A percentile compares a stretch with the other conserved stretches of the same genome.
Evolutionary conservation across 1,284 basidiomycete genomes (phyloP).

Genomic region (Earliella scabrosa): DNA sequence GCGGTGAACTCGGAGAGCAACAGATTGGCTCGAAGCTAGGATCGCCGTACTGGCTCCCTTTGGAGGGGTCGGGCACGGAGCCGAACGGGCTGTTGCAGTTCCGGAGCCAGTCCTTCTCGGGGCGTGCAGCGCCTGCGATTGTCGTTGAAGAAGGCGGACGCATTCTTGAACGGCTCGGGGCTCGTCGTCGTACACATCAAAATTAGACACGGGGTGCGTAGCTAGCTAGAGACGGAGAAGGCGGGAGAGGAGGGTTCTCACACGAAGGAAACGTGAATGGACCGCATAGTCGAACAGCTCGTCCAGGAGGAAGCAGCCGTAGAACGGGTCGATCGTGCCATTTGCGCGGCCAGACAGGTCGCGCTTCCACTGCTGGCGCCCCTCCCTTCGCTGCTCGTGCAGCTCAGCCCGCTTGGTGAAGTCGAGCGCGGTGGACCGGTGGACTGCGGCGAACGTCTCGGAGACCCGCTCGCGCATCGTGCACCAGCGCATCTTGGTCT

Average conservation of each 20-base stretch:
- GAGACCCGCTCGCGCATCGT: constrained; percentile 11
- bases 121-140: constrained; percentile 61
- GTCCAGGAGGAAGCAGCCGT: constrained; percentile 36
- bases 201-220: constrained; percentile 6
- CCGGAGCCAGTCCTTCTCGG: constrained; percentile 60
- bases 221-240: neutral
- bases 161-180: constrained; percentile 52
- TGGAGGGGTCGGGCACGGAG: constrained; percentile 14
- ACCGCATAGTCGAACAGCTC: constrained; percentile 40
- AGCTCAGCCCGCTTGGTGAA: constrained; percentile 9
- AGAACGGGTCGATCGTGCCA: constrained; percentile 38
- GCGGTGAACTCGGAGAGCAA: constrained; percentile 35
- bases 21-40: constrained; percentile 43
- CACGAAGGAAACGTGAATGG: constrained; percentile 62
- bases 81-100: constrained; percentile 57
- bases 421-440: constrained; percentile 1
- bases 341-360: constrained; percentile 31
- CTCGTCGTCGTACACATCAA: constrained; percentile 51
- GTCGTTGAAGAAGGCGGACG: constrained; percentile 63
- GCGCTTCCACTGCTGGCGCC: constrained; percentile 25
- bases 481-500: constrained; percentile 13
- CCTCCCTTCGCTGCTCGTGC: constrained; percentile 20
- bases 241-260: constrained; percentile 36
- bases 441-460: constrained; percentile 13
- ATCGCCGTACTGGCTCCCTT: constrained; percentile 39